These are phyloP conservation scores for Aspergillus ibericus DNA, from an alignment of 2,329 filamentous ascomycete species.

Conservation along the genomic window DNA sequence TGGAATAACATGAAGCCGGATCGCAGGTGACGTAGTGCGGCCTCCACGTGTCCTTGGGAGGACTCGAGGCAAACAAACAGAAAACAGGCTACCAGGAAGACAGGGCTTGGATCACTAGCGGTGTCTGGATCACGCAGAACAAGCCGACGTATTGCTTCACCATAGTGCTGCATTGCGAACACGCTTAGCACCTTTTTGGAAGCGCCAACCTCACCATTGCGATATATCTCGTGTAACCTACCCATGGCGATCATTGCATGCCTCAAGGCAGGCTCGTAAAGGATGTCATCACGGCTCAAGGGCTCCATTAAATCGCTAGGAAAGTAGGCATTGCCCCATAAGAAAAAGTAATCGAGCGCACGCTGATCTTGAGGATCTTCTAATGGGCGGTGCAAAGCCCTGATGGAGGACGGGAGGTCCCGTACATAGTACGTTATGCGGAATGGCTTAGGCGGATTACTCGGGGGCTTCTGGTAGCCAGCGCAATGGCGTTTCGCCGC, in stretches of 20 bases:
- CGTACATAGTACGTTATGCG: background rate
- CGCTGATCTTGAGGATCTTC: background rate
- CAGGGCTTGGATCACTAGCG: background rate
- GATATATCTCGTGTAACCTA: background rate
- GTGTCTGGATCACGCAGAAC: background rate
- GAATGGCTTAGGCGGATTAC: background rate
- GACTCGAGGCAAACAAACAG: background rate
- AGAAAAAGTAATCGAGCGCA: background rate
- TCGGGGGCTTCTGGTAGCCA: background rate
- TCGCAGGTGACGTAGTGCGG: background rate
- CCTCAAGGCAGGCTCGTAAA: background rate
- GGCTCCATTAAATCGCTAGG: background rate
- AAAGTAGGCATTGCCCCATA: background rate
- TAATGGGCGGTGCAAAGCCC: background rate
- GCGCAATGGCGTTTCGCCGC: background rate
- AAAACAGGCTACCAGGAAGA: background rate
- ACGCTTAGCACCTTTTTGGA: background rate
- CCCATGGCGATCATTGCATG: background rate
- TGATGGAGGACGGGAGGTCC: background rate
- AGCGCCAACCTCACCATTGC: background rate
- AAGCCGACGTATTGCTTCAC: background rate
- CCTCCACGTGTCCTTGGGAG: background rate
- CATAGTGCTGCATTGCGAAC: background rate
- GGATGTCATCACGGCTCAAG: background rate
- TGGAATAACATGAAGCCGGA: background rate